Conservation (phyloP, 106 monocot species). For the Gastrodia elata region DNA sequence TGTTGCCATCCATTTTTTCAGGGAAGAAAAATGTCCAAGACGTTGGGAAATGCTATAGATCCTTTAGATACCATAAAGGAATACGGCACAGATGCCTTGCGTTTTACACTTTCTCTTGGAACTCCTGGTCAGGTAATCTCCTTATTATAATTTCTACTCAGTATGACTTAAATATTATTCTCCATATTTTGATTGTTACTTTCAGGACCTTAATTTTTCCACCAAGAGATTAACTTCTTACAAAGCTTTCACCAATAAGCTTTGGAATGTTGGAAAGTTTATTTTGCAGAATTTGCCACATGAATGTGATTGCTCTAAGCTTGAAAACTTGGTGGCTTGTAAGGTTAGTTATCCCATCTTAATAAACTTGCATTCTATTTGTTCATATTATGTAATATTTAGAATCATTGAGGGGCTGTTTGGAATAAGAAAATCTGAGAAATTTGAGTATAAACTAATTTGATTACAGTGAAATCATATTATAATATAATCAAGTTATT, state of each 20-base stretch:
- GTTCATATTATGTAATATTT: neutral
- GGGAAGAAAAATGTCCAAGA: slow-evolving; percentile 98
- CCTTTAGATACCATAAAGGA: slow-evolving; percentile 91
- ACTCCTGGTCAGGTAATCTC: slow-evolving; percentile 81
- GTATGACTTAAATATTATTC: neutral
- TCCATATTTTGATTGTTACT: neutral
- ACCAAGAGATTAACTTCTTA: slow-evolving; percentile 75
- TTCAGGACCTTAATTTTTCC: slow-evolving; percentile 88
- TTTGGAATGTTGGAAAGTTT: slow-evolving; percentile 99
- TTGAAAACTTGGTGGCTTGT: slow-evolving; percentile 47
- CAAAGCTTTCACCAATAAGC: slow-evolving; percentile 96
- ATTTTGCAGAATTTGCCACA: slow-evolving; percentile 81
- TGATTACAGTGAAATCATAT: too few species aligned
- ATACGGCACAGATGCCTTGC: slow-evolving; percentile 91
- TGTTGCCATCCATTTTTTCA: slow-evolving; percentile 14
- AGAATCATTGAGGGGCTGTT: neutral
- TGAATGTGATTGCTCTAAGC: slow-evolving; percentile 48
- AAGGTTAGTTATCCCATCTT: slow-evolving; percentile 34
- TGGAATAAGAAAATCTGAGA: too few species aligned
- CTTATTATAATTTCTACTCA: neutral
- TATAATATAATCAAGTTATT: too few species aligned
- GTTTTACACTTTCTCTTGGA: slow-evolving; percentile 86
- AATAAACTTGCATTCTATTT: neutral
- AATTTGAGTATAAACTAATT: too few species aligned
- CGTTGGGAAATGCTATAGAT: slow-evolving; percentile 97